A percentile compares a stretch with the other conserved stretches of the same genome.
phyloP scores from a whole-genome alignment of 495 filamentous ascomycete species.

The Lindgomyces ingoldianus region DNA sequence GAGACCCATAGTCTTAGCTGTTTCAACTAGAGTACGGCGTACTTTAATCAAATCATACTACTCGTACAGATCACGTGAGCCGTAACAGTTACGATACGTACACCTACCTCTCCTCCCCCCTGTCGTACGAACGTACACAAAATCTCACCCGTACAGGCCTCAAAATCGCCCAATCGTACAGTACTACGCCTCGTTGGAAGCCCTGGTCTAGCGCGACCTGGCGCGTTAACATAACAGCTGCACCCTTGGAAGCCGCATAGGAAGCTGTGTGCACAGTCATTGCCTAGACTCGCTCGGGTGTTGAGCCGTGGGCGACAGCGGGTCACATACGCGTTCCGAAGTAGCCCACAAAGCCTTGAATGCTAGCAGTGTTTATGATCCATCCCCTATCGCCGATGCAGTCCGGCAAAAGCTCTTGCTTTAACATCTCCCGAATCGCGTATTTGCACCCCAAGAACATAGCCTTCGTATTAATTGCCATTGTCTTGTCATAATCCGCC shows the following conservation, averaged over 20 bases:
- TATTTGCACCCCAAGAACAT: constrained; percentile 57
- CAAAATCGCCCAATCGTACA: no score
- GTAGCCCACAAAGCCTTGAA: constrained; percentile 47
- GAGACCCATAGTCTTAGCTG: no score
- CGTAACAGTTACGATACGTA: no score
- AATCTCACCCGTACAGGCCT: no score
- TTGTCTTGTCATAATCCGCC: constrained; percentile 49
- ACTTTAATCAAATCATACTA: no score
- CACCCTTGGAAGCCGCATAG: constrained; percentile 57
- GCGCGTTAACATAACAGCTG: constrained; percentile 52
- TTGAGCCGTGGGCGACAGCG: constrained; percentile 14
- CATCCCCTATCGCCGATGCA: constrained; percentile 53
- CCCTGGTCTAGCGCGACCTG: no score
- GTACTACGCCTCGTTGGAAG: no score
- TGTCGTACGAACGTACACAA: no score
- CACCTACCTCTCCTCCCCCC: no score
- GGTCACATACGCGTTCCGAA: constrained; percentile 38
- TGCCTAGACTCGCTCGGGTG: no score
- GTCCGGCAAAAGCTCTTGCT: constrained; percentile 48
- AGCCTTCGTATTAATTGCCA: constrained; percentile 50
- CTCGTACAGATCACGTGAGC: no score
- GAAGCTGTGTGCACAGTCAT: constrained; percentile 39
- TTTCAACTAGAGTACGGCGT: no score
- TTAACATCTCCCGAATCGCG: constrained; percentile 54
- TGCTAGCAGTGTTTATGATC: constrained; percentile 58